Percentiles rank a stretch among this genome's conserved stretches.
Evolutionary conservation across 306 rosid genomes (phyloP).

Genomic region (Trifolium repens): DNA sequence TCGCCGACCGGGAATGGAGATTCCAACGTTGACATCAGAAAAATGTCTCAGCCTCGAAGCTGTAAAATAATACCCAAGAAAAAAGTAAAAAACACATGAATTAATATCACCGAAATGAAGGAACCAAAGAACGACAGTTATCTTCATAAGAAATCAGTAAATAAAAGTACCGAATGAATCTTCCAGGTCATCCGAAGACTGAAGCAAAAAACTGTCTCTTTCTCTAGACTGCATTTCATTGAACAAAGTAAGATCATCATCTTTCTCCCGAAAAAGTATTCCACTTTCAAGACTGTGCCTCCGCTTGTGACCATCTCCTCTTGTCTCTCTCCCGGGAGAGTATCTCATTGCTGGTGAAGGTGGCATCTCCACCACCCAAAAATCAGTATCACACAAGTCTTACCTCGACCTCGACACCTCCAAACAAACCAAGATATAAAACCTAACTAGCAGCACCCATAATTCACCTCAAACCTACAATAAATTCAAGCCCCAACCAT

Average conservation of each 20-base stretch:
- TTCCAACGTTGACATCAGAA: constrained; percentile 69
- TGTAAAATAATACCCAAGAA: constrained; percentile 49
- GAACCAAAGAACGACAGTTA: not conserved
- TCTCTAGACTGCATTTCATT: constrained; percentile 75
- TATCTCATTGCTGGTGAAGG: constrained; percentile 77
- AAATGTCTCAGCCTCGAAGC: constrained; percentile 72
- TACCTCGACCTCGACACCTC: constrained; percentile 38
- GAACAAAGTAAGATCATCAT: constrained; percentile 80
- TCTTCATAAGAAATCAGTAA: constrained; percentile 27
- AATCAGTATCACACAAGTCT: constrained; percentile 35
- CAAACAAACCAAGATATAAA: constrained; percentile 35
- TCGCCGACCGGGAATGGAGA: constrained; percentile 69
- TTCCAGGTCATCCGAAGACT: constrained; percentile 72
- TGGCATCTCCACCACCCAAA: constrained; percentile 63
- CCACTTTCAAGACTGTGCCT: constrained; percentile 79
- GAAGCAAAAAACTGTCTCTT: constrained; percentile 77
- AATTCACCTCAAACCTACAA: constrained; percentile 29
- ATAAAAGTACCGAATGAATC: constrained; percentile 69
- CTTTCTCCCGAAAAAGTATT: constrained; percentile 66
- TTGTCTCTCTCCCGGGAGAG: constrained; percentile 73
- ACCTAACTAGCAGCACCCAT: constrained; percentile 40
- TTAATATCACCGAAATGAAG: constrained; percentile 40
- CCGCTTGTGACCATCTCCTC: constrained; percentile 65
- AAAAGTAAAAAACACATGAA: constrained; percentile 29
- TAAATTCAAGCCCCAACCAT: constrained; percentile 37